Evolutionary conservation across 1,139 yeast species (phyloP), one percentile per base, ranked within the genome.

Genomic region (Scheffersomyces lignicola): DNA sequence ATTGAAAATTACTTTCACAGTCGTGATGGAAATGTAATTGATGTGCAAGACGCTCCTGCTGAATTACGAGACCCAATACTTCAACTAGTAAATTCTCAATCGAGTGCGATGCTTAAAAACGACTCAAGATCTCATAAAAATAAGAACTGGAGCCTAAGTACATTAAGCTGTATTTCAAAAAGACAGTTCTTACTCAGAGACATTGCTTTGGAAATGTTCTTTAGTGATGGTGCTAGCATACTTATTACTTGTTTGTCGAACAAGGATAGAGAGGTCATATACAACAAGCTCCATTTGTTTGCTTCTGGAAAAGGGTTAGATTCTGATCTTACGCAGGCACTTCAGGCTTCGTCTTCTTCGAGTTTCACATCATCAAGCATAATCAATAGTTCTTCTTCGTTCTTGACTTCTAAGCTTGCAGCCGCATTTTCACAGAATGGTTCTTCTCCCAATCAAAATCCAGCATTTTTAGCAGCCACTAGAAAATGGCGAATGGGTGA

Each of bases 121-220:
- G 57, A 54, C 21, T 39, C 38, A 8, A 58, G 48, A 30, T 51
- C 62, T 1, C 85, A 80, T 48, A 53, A 65, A 13, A 73, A 72
- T 2, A 69, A 69, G 42, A 61, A 65, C 18, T 83, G 89, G 88
- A 69, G 74, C 21, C 52, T 81, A 21, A 65, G 67, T 5, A 74
- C 72, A 30, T 54, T 87, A 23, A 73, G 79, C 3, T 76, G 83
- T 7, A 74, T 83, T 16, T 79, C 87, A 3, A 84, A 82, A 46
- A 62, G 95, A 32, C 88, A 83, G 31, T 87, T 86, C 48, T 56
- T 87, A 16, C 64, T 86, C 14, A 61, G 95, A 37, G 94, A 86
- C 54, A 84, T 83, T 35, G 95, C 90, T 0, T 52, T 86, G 28
- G 96, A 87, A 49, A 60, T 86, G 54, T 80, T 85, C 45, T 84